Percentiles rank a stretch among this genome's conserved stretches.
These are phyloP conservation scores for Fusarium sp. DNA, from an alignment of 2,329 filamentous ascomycete species.

Conservation along the genomic window DNA sequence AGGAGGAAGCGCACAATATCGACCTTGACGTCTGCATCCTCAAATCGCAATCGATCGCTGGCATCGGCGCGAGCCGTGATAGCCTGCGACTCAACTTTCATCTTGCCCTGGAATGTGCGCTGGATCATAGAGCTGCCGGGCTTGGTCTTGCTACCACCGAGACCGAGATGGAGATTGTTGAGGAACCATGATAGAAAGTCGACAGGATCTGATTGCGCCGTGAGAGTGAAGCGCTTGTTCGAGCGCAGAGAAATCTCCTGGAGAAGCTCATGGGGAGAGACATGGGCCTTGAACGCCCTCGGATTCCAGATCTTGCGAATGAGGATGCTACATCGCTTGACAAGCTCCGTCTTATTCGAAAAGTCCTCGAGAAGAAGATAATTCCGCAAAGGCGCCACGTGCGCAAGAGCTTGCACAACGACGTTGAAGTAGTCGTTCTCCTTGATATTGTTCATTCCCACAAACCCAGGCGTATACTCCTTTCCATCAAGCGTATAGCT, in stretches of 20 bases:
- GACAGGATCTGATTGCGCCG: constrained; percentile 92
- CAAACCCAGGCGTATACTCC: constrained; percentile 92
- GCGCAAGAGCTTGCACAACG: constrained; percentile 89
- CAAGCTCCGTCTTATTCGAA: constrained; percentile 79
- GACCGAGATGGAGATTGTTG: constrained; percentile 91
- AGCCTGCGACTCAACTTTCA: constrained; percentile 93
- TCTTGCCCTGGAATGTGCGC: constrained; percentile 90
- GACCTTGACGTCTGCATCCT: constrained; percentile 86
- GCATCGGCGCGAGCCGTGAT: constrained; percentile 93
- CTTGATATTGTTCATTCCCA: constrained; percentile 99
- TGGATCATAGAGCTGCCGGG: constrained; percentile 90
- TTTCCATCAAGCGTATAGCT: constrained; percentile 86
- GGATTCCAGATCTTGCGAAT: constrained; percentile 99
- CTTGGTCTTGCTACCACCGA: constrained; percentile 91
- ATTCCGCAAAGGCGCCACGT: constrained; percentile 90
- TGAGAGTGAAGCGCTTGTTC: constrained; percentile 92
- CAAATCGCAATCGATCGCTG: constrained; percentile 90
- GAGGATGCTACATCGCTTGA: constrained; percentile 88
- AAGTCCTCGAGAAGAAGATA: constrained; percentile 92
- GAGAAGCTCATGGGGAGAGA: constrained; percentile 96
- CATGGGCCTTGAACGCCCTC: constrained; percentile 94
- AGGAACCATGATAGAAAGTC: constrained; percentile 98
- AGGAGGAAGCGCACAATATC: constrained; percentile 88
- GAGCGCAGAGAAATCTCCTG: constrained; percentile 94
- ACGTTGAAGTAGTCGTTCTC: constrained; percentile 99